Base-by-base conservation (phyloP, 148 eudicot species). In the Pouteria glomerata region DNA sequence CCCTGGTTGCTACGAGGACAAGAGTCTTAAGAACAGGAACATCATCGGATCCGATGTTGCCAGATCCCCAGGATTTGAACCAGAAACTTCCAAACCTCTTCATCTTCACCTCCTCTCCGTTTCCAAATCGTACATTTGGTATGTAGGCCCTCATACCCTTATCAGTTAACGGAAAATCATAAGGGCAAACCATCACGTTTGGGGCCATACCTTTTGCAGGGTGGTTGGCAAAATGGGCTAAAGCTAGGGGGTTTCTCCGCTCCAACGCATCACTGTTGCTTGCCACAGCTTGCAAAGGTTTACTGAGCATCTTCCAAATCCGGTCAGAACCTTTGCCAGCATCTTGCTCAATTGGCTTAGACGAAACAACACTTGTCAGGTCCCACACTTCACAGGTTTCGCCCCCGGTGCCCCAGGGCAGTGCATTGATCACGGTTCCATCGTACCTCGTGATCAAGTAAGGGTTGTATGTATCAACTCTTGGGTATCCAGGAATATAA, bases 161-260 rank as follows among this genome's bases (percentile, higher is more conserved):
- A 74, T 91, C 97, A 42, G 70, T 70, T 65, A 94, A 75, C 0
- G 90, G 90, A 74, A 94, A 94, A 75, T 94, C 97, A 79, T 91
- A 94, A 19, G 91, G 89, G 73, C 93, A 91, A 24, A 94, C 90
- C 98, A 91, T 91, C 55, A 91, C 98, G 74, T 94, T 94, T 2
- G 98, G 97, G 35, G 53, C 73, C 72, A 66, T 69, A 5, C 74
- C 96, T 72, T 87, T 82, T 1, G 88, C 79, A 4, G 98, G 98
- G 69, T 94, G 97, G 78, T 91, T 94, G 24, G 96, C 91, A 64
- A 83, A 91, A 80, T 94, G 97, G 56, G 93, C 98, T 19, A 86
- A 85, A 31, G 97, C 97, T 56, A 94, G 77, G 2, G 98, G 89
- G 72, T 94, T 89, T 75, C 98, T 80, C 51, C 93, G 81, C 82